A percentile compares a stretch with the other conserved stretches of the same genome.
These are phyloP conservation scores for Jimgerdemannia lactiflua DNA, from an alignment of 192 early-diverging fungal genomes.

Conservation along the genomic window DNA sequence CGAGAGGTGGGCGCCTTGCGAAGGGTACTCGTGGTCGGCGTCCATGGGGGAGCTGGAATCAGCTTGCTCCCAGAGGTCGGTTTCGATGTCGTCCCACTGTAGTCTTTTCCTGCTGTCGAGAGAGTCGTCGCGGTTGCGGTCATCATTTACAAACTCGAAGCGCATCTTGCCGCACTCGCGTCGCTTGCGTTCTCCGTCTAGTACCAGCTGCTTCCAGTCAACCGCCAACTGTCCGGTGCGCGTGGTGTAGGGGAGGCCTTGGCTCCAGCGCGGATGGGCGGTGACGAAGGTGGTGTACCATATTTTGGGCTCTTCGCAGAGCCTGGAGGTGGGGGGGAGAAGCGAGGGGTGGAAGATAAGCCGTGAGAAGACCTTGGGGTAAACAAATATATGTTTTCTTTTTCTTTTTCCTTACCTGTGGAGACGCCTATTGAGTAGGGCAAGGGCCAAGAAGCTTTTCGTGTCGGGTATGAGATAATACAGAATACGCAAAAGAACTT, in stretches of 20 bases:
- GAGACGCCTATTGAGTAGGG: slow-evolving; percentile 2
- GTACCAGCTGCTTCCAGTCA: slow-evolving; percentile 28
- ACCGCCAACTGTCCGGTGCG: slow-evolving; percentile 2
- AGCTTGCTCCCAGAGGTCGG: slow-evolving; percentile 7
- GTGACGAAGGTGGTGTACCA: slow-evolving; percentile 25
- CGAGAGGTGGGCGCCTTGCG: neutral
- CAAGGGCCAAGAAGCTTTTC: slow-evolving; percentile 3
- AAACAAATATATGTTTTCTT: too few relatives aligned
- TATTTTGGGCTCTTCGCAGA: slow-evolving; percentile 17
- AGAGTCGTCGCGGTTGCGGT: neutral
- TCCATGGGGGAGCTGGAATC: slow-evolving; percentile 5
- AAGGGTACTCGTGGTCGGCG: slow-evolving; percentile 2
- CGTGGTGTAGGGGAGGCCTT: slow-evolving; percentile 11
- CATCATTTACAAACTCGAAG: neutral
- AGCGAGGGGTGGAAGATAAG: neutral
- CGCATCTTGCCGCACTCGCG: neutral
- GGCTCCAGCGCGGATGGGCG: slow-evolving; percentile 14
- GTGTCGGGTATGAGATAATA: slow-evolving; percentile 4
- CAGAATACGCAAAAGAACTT: slow-evolving; percentile 14
- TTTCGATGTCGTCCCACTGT: slow-evolving; percentile 7
- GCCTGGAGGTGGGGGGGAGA: slow-evolving; percentile 1
- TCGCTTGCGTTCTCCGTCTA: slow-evolving; percentile 5
- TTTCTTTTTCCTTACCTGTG: slow-evolving; percentile 10
- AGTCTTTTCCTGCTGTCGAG: slow-evolving; percentile 8
- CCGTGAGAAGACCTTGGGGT: neutral